Conservation (phyloP, 1,284 basidiomycete genomes). For the Trichosporon asahii region DNA sequence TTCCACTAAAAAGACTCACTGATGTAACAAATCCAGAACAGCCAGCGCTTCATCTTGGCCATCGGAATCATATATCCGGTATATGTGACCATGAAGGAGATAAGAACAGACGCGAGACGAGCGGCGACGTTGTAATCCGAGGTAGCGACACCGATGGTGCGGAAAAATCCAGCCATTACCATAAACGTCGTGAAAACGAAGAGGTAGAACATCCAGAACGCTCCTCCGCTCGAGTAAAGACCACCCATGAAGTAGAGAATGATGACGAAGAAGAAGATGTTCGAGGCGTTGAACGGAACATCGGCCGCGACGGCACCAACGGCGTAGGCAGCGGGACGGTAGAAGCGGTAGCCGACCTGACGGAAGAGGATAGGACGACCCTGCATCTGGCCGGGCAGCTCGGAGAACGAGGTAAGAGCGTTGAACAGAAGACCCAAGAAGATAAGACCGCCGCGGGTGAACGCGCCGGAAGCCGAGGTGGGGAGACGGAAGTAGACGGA, state of each 20-base stretch:
- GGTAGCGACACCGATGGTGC: conserved; percentile 54
- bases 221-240: conserved; percentile 52
- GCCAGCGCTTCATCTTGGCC: conserved; percentile 76
- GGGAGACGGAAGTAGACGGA: conserved; percentile 71
- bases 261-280: conserved; percentile 55
- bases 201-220: conserved; percentile 53
- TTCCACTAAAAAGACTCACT: background rate
- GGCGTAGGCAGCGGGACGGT: conserved; percentile 59
- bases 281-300: conserved; percentile 54
- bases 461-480: conserved; percentile 69
- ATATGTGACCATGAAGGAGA: conserved; percentile 53
- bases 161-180: conserved; percentile 52
- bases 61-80: conserved; percentile 54
- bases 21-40: conserved; percentile 67
- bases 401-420: conserved; percentile 55
- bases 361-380: conserved; percentile 66
- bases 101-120: conserved; percentile 54
- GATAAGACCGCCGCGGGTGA: conserved; percentile 80
- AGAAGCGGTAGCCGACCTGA: conserved; percentile 71
- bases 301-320: conserved; percentile 52
- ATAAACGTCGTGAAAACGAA: conserved; percentile 51
- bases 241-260: conserved; percentile 54
- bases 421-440: conserved; percentile 72
- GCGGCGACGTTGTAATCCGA: conserved; percentile 56
- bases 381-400: conserved; percentile 59